Evolutionary conservation across 345 rosid species (phyloP), one percentile per base, ranked within the genome.

Genomic region (Populus alba): DNA sequence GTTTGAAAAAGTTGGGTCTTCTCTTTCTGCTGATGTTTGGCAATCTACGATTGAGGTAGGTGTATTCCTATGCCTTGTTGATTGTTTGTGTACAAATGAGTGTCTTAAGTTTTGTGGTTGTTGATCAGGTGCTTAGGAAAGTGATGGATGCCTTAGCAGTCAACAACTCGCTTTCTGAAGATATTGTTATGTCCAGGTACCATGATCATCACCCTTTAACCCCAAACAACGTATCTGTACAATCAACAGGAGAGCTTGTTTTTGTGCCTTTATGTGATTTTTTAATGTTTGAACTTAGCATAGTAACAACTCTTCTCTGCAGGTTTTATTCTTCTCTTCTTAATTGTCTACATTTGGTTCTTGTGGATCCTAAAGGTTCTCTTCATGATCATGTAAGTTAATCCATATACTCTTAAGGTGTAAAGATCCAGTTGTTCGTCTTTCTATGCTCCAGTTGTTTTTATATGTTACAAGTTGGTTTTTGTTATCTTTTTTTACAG

Each of bases 311-410:
- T 9, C 31, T 55, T 55, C 41, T 78, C 37, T 80, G 78, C 88
- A 95, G 98, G 81, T 93, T 95, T 83, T 93, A 92, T 86, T 86
- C 86, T 72, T 83, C 94, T 77, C 92, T 93, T 81, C 93, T 95
- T 76, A 87, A 90, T 74, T 90, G 94, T 86, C 85, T 93, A 79
- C 97, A 95, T 79, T 61, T 87, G 85, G 87, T 93, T 84, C 96
- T 93, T 82, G 73, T 71, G 38, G 88, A 91, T 81, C 85, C 85
- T 22, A 95, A 91, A 85, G 85, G 87, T 81, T 87, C 96, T 71
- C 86, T 88, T 80, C 82, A 90, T 81, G 97, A 91, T 37, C 99
- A 95, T 79, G 98, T 93, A 81, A 79, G 98, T 84, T 69, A 70
- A 69, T 80, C 72, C 45, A n/a, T 75, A 63, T n/a, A 12, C 31